Evolutionary conservation across 2,329 filamentous ascomycete genomes (phyloP).

Genomic region (Penicillium hordei): DNA sequence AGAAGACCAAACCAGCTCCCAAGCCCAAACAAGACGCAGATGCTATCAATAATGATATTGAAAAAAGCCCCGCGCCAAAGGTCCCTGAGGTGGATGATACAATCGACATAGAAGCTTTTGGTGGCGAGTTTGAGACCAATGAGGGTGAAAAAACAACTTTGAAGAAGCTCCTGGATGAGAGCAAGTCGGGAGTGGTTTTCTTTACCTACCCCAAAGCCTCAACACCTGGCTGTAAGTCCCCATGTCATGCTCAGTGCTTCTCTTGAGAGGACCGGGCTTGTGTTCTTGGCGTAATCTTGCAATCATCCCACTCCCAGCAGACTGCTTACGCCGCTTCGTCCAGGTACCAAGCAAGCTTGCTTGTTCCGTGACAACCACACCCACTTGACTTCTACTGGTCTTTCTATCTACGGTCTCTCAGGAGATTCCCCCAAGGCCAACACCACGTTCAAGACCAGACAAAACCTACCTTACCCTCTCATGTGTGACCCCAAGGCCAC

Average conservation of each 20-base stretch:
- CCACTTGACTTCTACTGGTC: slow-evolving; percentile 72
- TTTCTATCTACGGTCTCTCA: slow-evolving; percentile 87
- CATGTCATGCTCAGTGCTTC: neutral
- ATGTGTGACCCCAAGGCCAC: slow-evolving; percentile 76
- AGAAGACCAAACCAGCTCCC: slow-evolving; percentile 34
- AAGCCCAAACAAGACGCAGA: slow-evolving; percentile 31
- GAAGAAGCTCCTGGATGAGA: slow-evolving; percentile 76
- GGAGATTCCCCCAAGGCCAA: slow-evolving; percentile 87
- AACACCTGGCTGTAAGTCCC: slow-evolving; percentile 82
- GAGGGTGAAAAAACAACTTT: slow-evolving; percentile 79
- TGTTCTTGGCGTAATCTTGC: neutral
- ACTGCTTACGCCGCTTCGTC: slow-evolving; percentile 5
- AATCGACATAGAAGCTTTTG: slow-evolving; percentile 56
- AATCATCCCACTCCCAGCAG: slow-evolving; percentile 7
- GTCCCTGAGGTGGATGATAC: slow-evolving; percentile 49
- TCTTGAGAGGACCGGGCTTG: neutral
- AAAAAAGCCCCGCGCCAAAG: slow-evolving; percentile 14
- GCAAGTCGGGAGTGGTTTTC: slow-evolving; percentile 80
- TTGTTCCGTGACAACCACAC: slow-evolving; percentile 85
- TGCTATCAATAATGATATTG: slow-evolving; percentile 16
- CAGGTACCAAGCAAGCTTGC: slow-evolving; percentile 91
- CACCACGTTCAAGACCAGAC: slow-evolving; percentile 87
- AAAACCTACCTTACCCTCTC: slow-evolving; percentile 82
- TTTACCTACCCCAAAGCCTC: slow-evolving; percentile 96
- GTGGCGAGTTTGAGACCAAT: slow-evolving; percentile 76